Evolutionary conservation across 23 red algal genomes (phyloP).

Genomic region (Cyanidiococcus yangmingshanensis): DNA sequence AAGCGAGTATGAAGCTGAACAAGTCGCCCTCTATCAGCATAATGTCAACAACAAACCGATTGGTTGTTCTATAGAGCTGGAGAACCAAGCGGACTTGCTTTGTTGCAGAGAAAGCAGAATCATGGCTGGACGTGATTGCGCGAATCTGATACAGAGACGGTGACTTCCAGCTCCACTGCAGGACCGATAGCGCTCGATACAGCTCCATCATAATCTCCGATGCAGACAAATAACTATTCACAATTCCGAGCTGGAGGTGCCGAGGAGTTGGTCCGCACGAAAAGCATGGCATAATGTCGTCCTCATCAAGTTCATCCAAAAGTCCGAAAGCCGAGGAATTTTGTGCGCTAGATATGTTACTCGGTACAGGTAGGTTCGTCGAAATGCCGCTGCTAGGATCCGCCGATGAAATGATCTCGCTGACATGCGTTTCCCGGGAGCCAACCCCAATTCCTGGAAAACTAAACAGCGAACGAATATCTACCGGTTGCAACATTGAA

Average conservation of each 20-base stretch:
- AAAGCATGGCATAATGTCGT: background rate
- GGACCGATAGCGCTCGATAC: slow-evolving; percentile 54
- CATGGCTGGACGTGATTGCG: slow-evolving; percentile 36
- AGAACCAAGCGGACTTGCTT: slow-evolving; percentile 45
- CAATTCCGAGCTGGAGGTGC: slow-evolving; percentile 19
- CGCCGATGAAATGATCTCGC: slow-evolving; percentile 5
- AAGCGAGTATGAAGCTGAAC: slow-evolving; percentile 55
- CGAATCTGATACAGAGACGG: slow-evolving; percentile 52
- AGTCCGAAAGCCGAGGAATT: background rate
- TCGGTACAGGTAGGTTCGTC: background rate
- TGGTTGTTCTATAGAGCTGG: slow-evolving; percentile 72
- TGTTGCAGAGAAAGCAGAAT: slow-evolving; percentile 7
- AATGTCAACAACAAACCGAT: slow-evolving; percentile 64
- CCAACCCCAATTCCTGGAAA: background rate
- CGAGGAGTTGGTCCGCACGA: slow-evolving; percentile 11
- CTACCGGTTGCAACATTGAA: slow-evolving; percentile 25
- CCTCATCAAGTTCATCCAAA: background rate
- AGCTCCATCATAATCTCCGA: slow-evolving; percentile 58
- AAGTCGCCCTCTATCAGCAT: slow-evolving; percentile 63
- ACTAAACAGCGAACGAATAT: slow-evolving; percentile 1
- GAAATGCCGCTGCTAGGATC: slow-evolving; percentile 14
- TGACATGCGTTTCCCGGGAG: background rate
- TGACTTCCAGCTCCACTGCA: slow-evolving; percentile 84
- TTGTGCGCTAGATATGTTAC: background rate
- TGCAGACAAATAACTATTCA: background rate